Percentiles rank a stretch among this genome's conserved stretches.
phyloP scores from a whole-genome alignment of 2,329 filamentous ascomycete genomes.

The Aspergillus fumigatus region DNA sequence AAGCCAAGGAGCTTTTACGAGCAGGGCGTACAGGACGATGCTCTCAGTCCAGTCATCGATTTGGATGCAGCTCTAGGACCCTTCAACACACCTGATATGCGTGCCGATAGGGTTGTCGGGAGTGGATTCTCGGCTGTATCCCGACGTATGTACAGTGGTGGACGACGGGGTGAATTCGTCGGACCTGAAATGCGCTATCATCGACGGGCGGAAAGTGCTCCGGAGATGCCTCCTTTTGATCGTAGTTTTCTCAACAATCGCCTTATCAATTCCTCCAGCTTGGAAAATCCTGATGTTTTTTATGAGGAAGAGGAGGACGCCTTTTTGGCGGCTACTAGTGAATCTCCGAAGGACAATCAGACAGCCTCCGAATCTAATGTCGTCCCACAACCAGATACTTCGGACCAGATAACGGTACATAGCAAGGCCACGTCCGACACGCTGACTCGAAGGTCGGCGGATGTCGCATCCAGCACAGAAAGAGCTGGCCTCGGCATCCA shows the following conservation, averaged over 20 bases:
- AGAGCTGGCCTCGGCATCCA: slow-evolving; percentile 29
- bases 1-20: slow-evolving; percentile 44
- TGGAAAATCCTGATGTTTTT: slow-evolving; percentile 45
- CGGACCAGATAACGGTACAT: slow-evolving; percentile 19
- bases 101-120: slow-evolving; percentile 24
- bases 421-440: slow-evolving; percentile 25
- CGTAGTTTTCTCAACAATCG: slow-evolving; percentile 37
- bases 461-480: slow-evolving; percentile 3
- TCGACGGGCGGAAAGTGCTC: slow-evolving; percentile 47
- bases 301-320: slow-evolving; percentile 50
- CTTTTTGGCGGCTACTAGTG: slow-evolving; percentile 39
- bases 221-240: slow-evolving; percentile 46
- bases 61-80: slow-evolving; percentile 89
- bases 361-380: slow-evolving; percentile 2
- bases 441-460: slow-evolving; percentile 19
- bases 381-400: slow-evolving; percentile 3
- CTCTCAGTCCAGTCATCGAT: slow-evolving; percentile 79
- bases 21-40: slow-evolving; percentile 53
- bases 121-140: slow-evolving; percentile 39
- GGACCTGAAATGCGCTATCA: slow-evolving; percentile 48
- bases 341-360: slow-evolving; percentile 22
- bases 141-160: slow-evolving; percentile 47
- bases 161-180: slow-evolving; percentile 42
- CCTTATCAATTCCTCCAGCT: slow-evolving; percentile 33
- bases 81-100: slow-evolving; percentile 66